Evolutionary conservation across 208 protist species (phyloP), one percentile per base, ranked within the genome.

Genomic region (Acanthamoeba royreba): DNA sequence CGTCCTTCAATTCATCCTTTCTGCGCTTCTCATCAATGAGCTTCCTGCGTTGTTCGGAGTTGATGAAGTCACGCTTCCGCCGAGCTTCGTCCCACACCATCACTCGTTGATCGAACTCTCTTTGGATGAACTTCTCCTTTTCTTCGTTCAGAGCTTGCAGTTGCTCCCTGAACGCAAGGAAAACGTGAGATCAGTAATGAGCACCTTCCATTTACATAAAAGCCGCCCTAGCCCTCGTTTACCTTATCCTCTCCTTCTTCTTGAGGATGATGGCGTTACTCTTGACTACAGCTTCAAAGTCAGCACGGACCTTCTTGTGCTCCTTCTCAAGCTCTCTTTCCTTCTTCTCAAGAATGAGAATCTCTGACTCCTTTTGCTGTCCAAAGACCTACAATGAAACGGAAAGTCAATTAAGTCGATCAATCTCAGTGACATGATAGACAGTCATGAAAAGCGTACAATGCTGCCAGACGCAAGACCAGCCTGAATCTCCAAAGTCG

Each of bases 21-120:
- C 38, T 11, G n/a, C 69, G 49, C 55, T 66, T 86, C 38, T 42
- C 31, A 22, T 93, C 88, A 38, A 86, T 86, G 72, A 66, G 42
- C 88, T 93, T 93, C 25, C 88, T 2, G 55, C 88, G 49, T 55
- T 93, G 47, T 55, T 93, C 88, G 33, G 49, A 66, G 72, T 77
- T 55, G 88, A 55, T 55, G 49, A 69, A 83, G 69, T 83, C 53
- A 2, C 88, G 49, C 55, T 66, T 74, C 4, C 74, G 49, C 53
- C 22, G 35, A 8, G 45, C 46, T 35, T 93, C 58, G 40, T 89
- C 53, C 53, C 46, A 58, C 81, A 47, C 28, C 38, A 58, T 22
- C 49, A 58, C 31, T 3, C 81, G 46, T 52, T 89, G 25, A 40
- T 89, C 81, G n/a, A 69, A 89, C 35, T 89, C 81, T 8, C 49